These are phyloP conservation scores for Cyberlindnera meyerae DNA, from an alignment of 805 yeast species.

Conservation along the genomic window DNA sequence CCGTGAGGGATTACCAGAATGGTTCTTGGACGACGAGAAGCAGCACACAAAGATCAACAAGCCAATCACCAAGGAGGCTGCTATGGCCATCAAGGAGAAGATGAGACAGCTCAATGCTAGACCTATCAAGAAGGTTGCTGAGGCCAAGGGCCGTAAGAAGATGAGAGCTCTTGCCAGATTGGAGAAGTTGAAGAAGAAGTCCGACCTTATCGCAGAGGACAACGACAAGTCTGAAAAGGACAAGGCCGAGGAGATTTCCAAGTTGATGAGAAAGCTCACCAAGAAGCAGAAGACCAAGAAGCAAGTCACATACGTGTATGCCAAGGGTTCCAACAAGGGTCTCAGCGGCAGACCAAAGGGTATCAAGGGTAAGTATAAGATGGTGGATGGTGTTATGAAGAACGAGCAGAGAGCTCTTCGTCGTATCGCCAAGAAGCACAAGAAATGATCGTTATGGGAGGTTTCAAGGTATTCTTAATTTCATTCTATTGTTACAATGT, in stretches of 20 bases:
- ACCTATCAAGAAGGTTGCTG: constrained; percentile 97
- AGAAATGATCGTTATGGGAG: constrained; percentile 47
- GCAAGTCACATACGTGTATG: constrained; percentile 83
- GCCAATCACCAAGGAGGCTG: constrained; percentile 95
- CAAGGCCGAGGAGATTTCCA: constrained; percentile 88
- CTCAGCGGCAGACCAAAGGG: constrained; percentile 95
- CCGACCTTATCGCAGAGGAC: constrained; percentile 87
- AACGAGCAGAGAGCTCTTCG: constrained; percentile 92
- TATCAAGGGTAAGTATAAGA: constrained; percentile 94
- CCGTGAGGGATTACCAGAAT: constrained; percentile 84
- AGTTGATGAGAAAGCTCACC: constrained; percentile 74
- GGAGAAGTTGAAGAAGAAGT: constrained; percentile 87
- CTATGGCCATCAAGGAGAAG: constrained; percentile 69
- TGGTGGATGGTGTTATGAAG: constrained; percentile 98
- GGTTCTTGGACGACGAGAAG: constrained; percentile 94
- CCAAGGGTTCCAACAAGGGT: constrained; percentile 80
- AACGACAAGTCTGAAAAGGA: constrained; percentile 83
- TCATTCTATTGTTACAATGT: background rate
- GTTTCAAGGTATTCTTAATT: background rate
- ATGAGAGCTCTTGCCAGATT: constrained; percentile 83
- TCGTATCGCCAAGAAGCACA: constrained; percentile 84
- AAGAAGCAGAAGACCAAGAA: constrained; percentile 71
- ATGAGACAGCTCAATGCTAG: constrained; percentile 85
- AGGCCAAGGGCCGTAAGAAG: constrained; percentile 95
- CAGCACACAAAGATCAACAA: constrained; percentile 78